Evolutionary conservation across 257 asterid species (phyloP), one percentile per base, ranked within the genome.

Genomic region (Fraxinus quadrangulata): DNA sequence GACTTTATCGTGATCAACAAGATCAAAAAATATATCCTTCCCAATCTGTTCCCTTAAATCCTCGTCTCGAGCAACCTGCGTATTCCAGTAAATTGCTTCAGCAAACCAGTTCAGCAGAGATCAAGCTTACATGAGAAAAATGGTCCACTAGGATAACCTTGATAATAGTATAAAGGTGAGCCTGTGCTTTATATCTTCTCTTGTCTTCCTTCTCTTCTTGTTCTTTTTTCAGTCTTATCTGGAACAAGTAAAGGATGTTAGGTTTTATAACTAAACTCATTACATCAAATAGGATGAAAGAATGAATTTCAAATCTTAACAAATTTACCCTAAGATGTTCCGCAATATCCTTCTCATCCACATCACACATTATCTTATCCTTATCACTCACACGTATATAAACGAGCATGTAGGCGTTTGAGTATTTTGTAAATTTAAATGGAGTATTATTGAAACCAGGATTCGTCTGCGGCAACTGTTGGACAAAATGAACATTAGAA

Each of bases 381-480:
- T 92, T 93, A 91, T 96, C 99, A 73, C 95, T 90, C 83, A 88
- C 97, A 81, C 99, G 92, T 82, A 96, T 90, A 85, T 96, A 96
- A 79, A 93, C 99, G 83, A 96, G 99, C 99, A 96, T 96, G 91
- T 96, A 96, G 28, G 99, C 99, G 79, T 96, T 96, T 68, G 99
- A 96, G 89, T 90, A 93, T 84, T 96, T 96, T n/a, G 99, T 93
- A 85, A 96, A 96, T 86, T 96, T 93, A 67, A 96, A 91, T 4
- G 99, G 99, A 67, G 97, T 84, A 79, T 89, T 92, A 80, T 95
- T 93, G 90, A 89, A 93, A 82, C 99, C 99, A 75, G 99, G 99
- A 90, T 96, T 96, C 66, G 97, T 85, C 79, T 89, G 98, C 67
- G 97, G 96, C 75, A 96, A 85, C 99, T 93, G 92, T 61, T 73